Percentiles rank a stretch among this genome's conserved stretches.
Conservation (phyloP, 2,329 filamentous ascomycete species). For the Beauveria australis region DNA sequence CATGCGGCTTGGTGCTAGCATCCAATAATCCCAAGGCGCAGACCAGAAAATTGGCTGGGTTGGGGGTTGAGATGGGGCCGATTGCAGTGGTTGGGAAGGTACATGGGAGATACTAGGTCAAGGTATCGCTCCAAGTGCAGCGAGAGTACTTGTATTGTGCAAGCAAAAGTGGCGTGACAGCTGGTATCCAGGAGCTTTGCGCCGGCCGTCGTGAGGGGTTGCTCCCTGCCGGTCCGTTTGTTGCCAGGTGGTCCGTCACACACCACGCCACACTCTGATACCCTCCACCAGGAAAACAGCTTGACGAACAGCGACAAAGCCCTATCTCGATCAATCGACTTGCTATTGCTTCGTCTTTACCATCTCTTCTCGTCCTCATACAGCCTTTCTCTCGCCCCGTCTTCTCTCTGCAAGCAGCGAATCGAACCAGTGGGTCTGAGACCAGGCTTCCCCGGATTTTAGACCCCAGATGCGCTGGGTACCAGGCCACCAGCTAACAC, state of each 20-base stretch:
- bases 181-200: neutral
- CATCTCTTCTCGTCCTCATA: neutral
- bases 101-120: slow-evolving; percentile 1
- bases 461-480: slow-evolving; percentile 17
- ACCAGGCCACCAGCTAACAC: slow-evolving; percentile 1
- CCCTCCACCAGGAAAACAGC: neutral
- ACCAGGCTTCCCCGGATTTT: slow-evolving; percentile 20
- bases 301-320: neutral
- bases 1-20: neutral
- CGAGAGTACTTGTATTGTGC: neutral
- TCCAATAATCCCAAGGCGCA: neutral
- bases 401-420: slow-evolving; percentile 9
- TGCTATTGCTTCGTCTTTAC: neutral
- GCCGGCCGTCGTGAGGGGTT: slow-evolving; percentile 1
- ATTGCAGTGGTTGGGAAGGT: neutral
- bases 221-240: neutral
- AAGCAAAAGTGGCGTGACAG: slow-evolving; percentile 5
- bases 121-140: neutral
- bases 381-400: neutral
- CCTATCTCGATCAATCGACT: neutral
- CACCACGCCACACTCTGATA: neutral
- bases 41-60: neutral
- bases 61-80: neutral
- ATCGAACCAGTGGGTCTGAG: slow-evolving; percentile 14
- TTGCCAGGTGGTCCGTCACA: slow-evolving; percentile 3